Evolutionary conservation across 768 basidiomycete species (phyloP), one percentile per base, ranked within the genome.

Genomic region (Pisolithus orientalis): DNA sequence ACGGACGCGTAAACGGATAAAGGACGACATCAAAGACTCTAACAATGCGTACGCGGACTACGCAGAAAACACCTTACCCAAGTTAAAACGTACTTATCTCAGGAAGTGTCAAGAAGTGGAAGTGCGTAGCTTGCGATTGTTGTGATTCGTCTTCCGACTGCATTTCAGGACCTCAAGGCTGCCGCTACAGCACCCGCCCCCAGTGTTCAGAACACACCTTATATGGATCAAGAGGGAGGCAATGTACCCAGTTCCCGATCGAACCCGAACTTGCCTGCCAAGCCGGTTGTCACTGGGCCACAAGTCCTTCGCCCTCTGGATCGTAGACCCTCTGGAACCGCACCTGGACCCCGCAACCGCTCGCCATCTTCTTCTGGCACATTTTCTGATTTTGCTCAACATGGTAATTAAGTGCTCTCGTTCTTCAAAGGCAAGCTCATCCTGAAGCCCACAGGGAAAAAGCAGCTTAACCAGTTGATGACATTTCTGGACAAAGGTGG

Each of bases 91-190:
- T 47, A 70, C 77, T 39, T 96, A 96, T 64, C 67, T 80, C 24
- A 90, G 85, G 72, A 94, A 90, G 68, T 91, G 89, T 63, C 82
- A 85, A 46, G 91, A 94, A 58, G 84, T 88, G 6, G 94, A 95
- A 76, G 93, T 90, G 56, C 52, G 73, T 58, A 29, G 29, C 40
- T 39, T 17, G 31, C 39, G 45, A 14, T 24, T 14, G 44, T 45
- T 44, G 28, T 43, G 8, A 50, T 51, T 43, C 44, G 11, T 29
- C 56, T 53, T 14, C 47, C 48, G 46, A 13, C 38, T 54, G 56
- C 47, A 61, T 45, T 44, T 34, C 59, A 91, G 89, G 89, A 90
- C 56, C 75, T 86, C 71, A 86, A 81, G 55, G 72, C 76, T 34
- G 72, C 76, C 3, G 65, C 75, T 0, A 62, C 72, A 1, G 59